Evolutionary conservation across 2,329 filamentous ascomycete species (phyloP).

Genomic region (Pseudopyrenochaeta lycopersici): DNA sequence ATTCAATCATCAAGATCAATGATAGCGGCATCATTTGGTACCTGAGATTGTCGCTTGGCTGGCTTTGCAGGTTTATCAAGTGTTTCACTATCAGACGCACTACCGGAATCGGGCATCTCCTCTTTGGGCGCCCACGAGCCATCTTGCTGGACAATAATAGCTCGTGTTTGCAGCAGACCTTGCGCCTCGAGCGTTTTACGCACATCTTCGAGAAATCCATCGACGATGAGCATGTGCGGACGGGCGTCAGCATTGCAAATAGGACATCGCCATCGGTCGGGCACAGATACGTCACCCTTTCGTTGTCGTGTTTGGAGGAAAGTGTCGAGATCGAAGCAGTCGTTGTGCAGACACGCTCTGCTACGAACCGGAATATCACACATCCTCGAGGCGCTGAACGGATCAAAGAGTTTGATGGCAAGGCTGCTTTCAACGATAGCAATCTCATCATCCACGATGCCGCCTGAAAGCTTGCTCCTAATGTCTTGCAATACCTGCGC

Average conservation of each 20-base stretch:
- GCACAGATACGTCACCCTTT: constrained; percentile 46
- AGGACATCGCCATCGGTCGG: constrained; percentile 86
- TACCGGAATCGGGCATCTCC: constrained; percentile 8
- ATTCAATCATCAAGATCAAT: constrained; percentile 1
- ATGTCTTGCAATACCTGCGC: constrained; percentile 67
- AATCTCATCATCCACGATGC: constrained; percentile 64
- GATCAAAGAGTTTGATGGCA: constrained; percentile 58
- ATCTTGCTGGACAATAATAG: constrained; percentile 70
- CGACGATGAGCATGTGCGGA: constrained; percentile 74
- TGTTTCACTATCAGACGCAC: constrained; percentile 3
- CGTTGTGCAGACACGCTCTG: constrained; percentile 74
- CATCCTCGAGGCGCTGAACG: constrained; percentile 57
- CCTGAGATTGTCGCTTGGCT: neutral
- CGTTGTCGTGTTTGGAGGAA: constrained; percentile 66
- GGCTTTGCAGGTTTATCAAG: constrained; percentile 3
- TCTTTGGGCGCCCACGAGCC: constrained; percentile 70
- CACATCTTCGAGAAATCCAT: constrained; percentile 76
- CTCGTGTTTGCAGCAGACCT: constrained; percentile 62
- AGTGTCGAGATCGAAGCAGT: constrained; percentile 89
- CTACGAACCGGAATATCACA: constrained; percentile 79
- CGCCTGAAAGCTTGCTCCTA: constrained; percentile 56
- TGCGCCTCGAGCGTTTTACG: constrained; percentile 62
- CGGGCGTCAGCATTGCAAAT: constrained; percentile 81
- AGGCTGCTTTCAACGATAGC: constrained; percentile 50
- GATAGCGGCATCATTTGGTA: neutral